These are phyloP conservation scores for Ceratocystis ficicola DNA, from an alignment of 2,329 filamentous ascomycete species.

Conservation along the genomic window DNA sequence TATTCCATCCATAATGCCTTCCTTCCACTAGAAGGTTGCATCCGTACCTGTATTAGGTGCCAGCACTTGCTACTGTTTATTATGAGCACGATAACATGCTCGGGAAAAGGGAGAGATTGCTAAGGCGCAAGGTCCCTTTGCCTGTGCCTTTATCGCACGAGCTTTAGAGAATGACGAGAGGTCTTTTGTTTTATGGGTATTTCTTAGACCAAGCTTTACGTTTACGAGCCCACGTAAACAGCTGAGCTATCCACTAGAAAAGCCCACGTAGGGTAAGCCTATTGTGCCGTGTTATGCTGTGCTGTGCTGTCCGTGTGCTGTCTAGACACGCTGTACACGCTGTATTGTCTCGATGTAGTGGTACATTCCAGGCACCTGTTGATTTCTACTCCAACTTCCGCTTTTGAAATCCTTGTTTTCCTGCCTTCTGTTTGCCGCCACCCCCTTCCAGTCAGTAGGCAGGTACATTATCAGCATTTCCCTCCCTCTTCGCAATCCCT, in stretches of 20 bases:
- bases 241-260: background rate
- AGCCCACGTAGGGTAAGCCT: background rate
- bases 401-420: slow-evolving; percentile 20
- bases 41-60: slow-evolving; percentile 1
- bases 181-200: background rate
- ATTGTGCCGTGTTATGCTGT: background rate
- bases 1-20: background rate
- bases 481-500: background rate
- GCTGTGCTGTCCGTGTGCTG: background rate
- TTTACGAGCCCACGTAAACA: background rate
- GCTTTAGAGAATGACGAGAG: too few relatives aligned
- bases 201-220: background rate
- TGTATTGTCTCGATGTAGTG: background rate
- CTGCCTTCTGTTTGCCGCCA: slow-evolving; percentile 15
- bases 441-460: too few relatives aligned
- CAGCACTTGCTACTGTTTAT: background rate
- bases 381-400: slow-evolving; percentile 19
- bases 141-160: too few relatives aligned
- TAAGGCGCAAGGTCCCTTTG: too few relatives aligned
- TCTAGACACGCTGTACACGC: background rate
- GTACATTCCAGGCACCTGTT: slow-evolving; percentile 14
- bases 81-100: too few relatives aligned
- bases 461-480: too few relatives aligned
- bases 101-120: too few relatives aligned
- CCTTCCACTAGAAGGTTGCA: background rate